Conservation (phyloP, 176 grass and related monocot species). For the Musa troglodytarum region DNA sequence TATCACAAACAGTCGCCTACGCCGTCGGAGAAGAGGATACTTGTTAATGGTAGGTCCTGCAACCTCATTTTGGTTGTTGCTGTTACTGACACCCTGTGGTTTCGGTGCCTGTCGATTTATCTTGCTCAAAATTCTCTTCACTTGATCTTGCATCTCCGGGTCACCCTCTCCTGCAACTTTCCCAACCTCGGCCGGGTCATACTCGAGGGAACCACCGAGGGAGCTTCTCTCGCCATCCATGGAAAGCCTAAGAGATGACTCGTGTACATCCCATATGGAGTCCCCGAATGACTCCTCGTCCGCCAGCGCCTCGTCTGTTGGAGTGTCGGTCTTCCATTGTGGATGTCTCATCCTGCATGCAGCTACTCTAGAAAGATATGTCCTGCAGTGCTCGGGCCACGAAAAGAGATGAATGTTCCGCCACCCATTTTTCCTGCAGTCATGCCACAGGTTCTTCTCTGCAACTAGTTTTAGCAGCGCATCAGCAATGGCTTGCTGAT, state of each 20-base stretch:
- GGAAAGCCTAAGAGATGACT: constrained; percentile 74
- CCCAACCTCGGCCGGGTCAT: constrained; percentile 8
- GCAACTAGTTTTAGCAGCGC: constrained; percentile 80
- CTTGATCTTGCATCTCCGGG: constrained; percentile 49
- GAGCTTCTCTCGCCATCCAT: constrained; percentile 62
- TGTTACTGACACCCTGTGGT: constrained; percentile 7
- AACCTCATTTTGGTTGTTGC: constrained; percentile 26
- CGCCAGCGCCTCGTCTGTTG: constrained; percentile 27
- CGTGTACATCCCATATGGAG: constrained; percentile 77
- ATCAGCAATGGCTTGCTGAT: constrained; percentile 74
- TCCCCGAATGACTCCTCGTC: constrained; percentile 62
- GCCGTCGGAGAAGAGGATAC: constrained; percentile 65
- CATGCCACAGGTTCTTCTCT: constrained; percentile 88
- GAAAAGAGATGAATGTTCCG: constrained; percentile 95
- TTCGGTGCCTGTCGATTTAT: constrained; percentile 42
- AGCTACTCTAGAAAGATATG: constrained; percentile 75
- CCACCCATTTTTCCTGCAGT: constrained; percentile 81
- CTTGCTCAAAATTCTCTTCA: constrained; percentile 74
- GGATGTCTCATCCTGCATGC: constrained; percentile 79
- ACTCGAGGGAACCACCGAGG: constrained; percentile 21
- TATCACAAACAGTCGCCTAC: constrained; percentile 64
- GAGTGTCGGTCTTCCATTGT: constrained; percentile 78
- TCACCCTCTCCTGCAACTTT: constrained; percentile 15
- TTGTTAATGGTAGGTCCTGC: constrained; percentile 43
- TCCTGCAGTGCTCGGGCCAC: constrained; percentile 96